phyloP scores from a whole-genome alignment of 2,329 filamentous ascomycete genomes.

The Botryotinia narcissicola region DNA sequence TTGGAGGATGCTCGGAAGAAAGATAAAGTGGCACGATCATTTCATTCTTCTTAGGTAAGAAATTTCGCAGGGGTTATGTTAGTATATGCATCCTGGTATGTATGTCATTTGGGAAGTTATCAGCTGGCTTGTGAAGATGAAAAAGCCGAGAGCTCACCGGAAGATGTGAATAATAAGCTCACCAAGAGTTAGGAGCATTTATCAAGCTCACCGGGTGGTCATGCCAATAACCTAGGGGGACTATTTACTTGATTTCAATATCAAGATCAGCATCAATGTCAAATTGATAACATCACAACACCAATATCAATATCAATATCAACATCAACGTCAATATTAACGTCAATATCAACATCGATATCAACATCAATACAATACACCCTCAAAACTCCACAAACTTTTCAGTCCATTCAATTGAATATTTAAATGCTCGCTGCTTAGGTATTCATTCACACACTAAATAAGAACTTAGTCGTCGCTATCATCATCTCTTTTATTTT shows the following conservation, averaged over 20 bases:
- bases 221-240: not conserved
- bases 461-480: constrained; percentile 12
- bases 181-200: no score
- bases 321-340: not conserved
- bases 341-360: no score
- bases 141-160: no score
- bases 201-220: not conserved
- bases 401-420: not conserved
- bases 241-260: not conserved
- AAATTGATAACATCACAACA: no score
- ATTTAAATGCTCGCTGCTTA: constrained; percentile 1
- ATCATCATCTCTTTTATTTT: not conserved
- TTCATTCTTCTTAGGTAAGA: not conserved
- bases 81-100: not conserved
- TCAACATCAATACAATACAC: not conserved
- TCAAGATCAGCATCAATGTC: not conserved
- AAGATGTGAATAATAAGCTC: no score
- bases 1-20: no score
- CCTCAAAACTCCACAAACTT: not conserved
- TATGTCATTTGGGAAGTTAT: not conserved
- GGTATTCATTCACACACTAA: constrained; percentile 13
- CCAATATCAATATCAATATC: not conserved
- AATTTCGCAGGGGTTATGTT: not conserved
- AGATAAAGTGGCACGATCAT: not conserved
- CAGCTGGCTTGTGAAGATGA: not conserved